Percentiles rank a stretch among this genome's conserved stretches.
phyloP scores from a whole-genome alignment of 306 rosid species.

The Gillenia trifoliata region DNA sequence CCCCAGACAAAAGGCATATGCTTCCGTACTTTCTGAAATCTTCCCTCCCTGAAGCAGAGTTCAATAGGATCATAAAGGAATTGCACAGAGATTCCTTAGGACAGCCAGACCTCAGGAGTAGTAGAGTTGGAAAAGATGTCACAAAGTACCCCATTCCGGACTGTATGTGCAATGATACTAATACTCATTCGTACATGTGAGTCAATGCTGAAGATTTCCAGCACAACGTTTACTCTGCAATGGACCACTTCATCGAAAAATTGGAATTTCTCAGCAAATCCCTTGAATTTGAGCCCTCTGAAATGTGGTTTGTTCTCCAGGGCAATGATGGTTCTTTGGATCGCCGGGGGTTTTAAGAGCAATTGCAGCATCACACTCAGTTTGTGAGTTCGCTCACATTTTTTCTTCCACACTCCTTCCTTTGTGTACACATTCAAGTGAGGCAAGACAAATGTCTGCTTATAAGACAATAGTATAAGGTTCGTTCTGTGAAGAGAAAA shows the following conservation, averaged over 20 bases:
- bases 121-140: constrained; percentile 69
- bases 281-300: constrained; percentile 25
- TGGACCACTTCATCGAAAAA: not conserved
- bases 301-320: constrained; percentile 5
- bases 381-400: constrained; percentile 17
- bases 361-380: not conserved
- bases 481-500: not conserved
- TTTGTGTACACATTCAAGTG: not conserved
- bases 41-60: constrained; percentile 67
- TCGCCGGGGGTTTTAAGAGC: not conserved
- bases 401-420: not conserved
- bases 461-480: constrained; percentile 15
- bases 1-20: constrained; percentile 96
- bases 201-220: constrained; percentile 15
- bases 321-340: constrained; percentile 15
- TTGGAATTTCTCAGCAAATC: constrained; percentile 1
- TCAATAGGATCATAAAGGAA: constrained; percentile 54
- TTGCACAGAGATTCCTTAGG: constrained; percentile 79
- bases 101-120: constrained; percentile 67
- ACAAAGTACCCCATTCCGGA: constrained; percentile 83
- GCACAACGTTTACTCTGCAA: constrained; percentile 1
- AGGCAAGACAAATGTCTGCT: constrained; percentile 14
- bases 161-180: constrained; percentile 77
- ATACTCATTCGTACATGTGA: constrained; percentile 16
- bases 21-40: constrained; percentile 65